Base-by-base conservation (phyloP, 805 yeast genomes). In the Lipomyces anomalus region DNA sequence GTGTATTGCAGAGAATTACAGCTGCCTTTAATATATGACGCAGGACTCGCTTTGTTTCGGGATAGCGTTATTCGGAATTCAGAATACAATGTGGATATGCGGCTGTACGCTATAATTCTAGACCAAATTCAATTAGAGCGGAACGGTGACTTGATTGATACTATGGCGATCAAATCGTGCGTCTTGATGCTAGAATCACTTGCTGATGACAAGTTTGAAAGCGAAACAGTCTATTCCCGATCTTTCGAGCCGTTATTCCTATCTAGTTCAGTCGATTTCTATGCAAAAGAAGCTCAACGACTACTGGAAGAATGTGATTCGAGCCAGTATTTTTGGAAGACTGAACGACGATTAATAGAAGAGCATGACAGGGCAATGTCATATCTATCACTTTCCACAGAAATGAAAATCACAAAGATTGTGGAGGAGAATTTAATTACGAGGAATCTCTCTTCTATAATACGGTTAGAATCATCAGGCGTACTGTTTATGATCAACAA, bases 1-100 rank as follows among this genome's bases (percentile, higher is more conserved):
- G 95, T 85, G 0, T 87, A 84, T 56, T 84, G 88, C 22, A 80
- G 78, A 53, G 89, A 82, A 52, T 63, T 65, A 26, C 80, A 76
- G 55, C 66, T 78, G 41, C 78, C 83, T 3, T 67, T 80, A 46
- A 71, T 82, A 2, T 82, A 80, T 58, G 95, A 88, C 59, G 70
- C 80, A 39, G 94, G 95, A 0, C 69, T 87, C 21, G 73, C 73
- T 26, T 62, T 80, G 6, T 88, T 86, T 61, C 74, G 82, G 48
- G 80, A 77, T 32, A 66, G 70, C 22, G 70, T 87, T 4, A 64
- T 88, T 29, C 73, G 74, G 48, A 65, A 68, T 39, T 67, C 77
- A 29, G 59, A 71, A 40, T 67, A 72, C 43, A 68, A 69, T 35
- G 68, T 85, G 13, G 86, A 86, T 1, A 52, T 60, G 3, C 64